Base-by-base conservation (phyloP, 1,139 yeast species). In the Dujonia santamariae region DNA sequence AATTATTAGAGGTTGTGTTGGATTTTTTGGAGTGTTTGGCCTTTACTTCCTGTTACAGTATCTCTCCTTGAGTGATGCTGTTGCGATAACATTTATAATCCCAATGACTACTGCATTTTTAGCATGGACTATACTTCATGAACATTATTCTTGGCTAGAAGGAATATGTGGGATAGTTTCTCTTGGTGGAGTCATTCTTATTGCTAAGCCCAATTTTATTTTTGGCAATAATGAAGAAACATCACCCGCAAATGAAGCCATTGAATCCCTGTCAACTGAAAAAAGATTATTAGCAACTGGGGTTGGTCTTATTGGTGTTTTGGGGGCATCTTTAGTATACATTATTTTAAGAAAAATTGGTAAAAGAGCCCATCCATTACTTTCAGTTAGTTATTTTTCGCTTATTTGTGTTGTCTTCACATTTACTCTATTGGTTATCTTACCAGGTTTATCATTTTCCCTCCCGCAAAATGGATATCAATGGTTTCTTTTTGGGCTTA, bases 191-290 rank as follows among this genome's bases (percentile, higher is more conserved):
- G 96, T 88, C 2, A 45, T 87, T 1, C 59, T 87, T 18, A 85
- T 88, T 45, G 92, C 96, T 1, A 77, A 87, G 50, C 97, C 97
- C 0, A 61, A 75, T n/a, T 83, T 83, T 44, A 46, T 86, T 22
- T 78, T 85, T 50, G 85, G 85, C 1, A 36, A 44, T n/a, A 53
- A 45, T 13, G 38, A 53, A 8, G 70, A 61, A 32, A 47, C 57
- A 7, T 48, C 13, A 14, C 19, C 48, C 6, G 43, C 28, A 7
- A 55, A 56, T 37, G 72, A 64, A 29, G 39, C 57, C 1, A 50
- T 64, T 17, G 75, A 69, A 41, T 60, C 69, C 12, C 54, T 67
- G 11, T 57, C 65, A 4, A 61, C 71, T 3, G 63, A 59, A 41
- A 60, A 66, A 34, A 47, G 75, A 26, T 48, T 69, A n/a, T 35